phyloP scores from a whole-genome alignment of 768 basidiomycete species.

The Steccherinum ochraceum region DNA sequence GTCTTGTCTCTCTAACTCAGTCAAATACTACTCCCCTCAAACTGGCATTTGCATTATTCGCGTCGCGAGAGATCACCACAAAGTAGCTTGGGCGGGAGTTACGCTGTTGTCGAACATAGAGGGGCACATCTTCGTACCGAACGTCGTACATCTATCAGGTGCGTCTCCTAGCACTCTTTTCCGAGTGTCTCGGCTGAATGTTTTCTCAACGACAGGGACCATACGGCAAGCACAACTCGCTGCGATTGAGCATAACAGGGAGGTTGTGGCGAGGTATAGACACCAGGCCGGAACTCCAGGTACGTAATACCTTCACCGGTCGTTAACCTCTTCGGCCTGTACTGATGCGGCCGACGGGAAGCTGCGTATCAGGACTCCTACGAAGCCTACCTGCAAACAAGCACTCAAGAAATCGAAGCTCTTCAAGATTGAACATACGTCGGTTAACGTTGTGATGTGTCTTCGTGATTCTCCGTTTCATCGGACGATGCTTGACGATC shows the following conservation, averaged over 20 bases:
- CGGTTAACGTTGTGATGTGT: too few species aligned
- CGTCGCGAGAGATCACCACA: constrained; percentile 76
- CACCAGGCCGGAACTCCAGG: constrained; percentile 47
- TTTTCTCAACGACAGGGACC: constrained; percentile 47
- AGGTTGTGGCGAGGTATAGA: constrained; percentile 62
- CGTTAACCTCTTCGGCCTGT: neutral
- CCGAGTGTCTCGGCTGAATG: neutral
- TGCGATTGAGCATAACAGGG: constrained; percentile 67
- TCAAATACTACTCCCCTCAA: constrained; percentile 83
- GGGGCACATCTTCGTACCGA: constrained; percentile 54
- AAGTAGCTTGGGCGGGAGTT: constrained; percentile 72
- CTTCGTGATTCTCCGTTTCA: too few species aligned
- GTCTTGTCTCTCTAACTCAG: constrained; percentile 32
- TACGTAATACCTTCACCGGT: constrained; percentile 20
- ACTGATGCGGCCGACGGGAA: constrained; percentile 18
- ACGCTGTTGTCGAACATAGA: constrained; percentile 64
- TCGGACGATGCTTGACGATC: too few species aligned
- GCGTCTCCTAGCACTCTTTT: constrained; percentile 19
- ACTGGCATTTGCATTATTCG: constrained; percentile 84
- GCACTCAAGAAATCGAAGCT: constrained; percentile 55
- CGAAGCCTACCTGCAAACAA: constrained; percentile 49
- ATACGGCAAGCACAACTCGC: constrained; percentile 81
- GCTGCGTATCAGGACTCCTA: constrained; percentile 58
- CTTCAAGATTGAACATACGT: constrained; percentile 57
- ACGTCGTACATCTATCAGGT: constrained; percentile 82